phyloP scores from a whole-genome alignment of 805 yeast species.

The Helenozyma rhizophorensis region DNA sequence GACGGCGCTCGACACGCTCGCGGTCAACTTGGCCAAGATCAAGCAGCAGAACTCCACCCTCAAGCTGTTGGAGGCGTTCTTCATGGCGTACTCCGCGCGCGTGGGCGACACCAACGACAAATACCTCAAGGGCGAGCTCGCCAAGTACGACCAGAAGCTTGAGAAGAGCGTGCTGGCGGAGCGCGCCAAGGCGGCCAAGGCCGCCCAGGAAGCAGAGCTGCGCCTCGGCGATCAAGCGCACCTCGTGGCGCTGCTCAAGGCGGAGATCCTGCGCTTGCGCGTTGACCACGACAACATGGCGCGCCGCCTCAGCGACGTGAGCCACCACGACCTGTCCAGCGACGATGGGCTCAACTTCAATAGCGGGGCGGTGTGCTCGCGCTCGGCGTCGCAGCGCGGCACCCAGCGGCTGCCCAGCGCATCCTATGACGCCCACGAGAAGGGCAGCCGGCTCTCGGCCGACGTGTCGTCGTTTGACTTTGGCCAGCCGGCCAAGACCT shows the following conservation, averaged over 20 bases:
- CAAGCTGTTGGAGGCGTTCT: constrained; percentile 49
- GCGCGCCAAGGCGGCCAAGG: constrained; percentile 3
- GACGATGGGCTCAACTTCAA: constrained; percentile 2
- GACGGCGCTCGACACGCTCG: constrained; percentile 49
- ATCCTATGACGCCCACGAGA: too few relatives aligned
- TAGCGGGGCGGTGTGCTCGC: too few relatives aligned
- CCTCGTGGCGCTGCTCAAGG: constrained; percentile 7
- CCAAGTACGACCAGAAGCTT: constrained; percentile 5
- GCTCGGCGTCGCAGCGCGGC: too few relatives aligned
- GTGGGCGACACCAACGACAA: constrained; percentile 10
- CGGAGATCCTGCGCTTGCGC: constrained; percentile 5
- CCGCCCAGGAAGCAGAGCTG: constrained; percentile 6
- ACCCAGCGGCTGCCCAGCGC: too few relatives aligned
- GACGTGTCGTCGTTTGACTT: neutral
- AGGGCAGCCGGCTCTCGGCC: too few relatives aligned
- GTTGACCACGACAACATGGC: constrained; percentile 2
- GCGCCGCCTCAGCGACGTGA: constrained; percentile 1
- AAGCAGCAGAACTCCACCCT: constrained; percentile 56
- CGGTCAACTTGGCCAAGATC: constrained; percentile 52
- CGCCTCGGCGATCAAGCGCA: constrained; percentile 7
- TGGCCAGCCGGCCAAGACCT: neutral
- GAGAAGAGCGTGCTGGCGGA: constrained; percentile 6
- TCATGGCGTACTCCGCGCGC: constrained; percentile 42
- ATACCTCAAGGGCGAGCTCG: constrained; percentile 7
- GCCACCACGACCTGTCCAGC: neutral